Evolutionary conservation across 2,329 filamentous ascomycete genomes (phyloP).

Genomic region (Colletotrichum liriopes): DNA sequence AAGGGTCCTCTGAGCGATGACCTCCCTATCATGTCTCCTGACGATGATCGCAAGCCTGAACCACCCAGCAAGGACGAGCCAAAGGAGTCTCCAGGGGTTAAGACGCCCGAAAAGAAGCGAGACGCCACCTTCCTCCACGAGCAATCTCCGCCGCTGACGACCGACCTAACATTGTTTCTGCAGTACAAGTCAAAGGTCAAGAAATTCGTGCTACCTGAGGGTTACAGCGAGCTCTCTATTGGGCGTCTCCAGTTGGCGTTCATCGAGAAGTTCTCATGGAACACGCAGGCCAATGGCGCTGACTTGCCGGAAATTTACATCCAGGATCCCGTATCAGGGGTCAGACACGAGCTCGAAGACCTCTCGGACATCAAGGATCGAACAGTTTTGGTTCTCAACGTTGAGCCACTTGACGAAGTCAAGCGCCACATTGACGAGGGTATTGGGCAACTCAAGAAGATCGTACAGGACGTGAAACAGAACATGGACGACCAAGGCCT

Average conservation of each 20-base stretch:
- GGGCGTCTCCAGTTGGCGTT: slow-evolving; percentile 94
- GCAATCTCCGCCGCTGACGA: slow-evolving; percentile 78
- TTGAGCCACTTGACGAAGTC: slow-evolving; percentile 94
- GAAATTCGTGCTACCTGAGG: slow-evolving; percentile 91
- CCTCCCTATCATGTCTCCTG: slow-evolving; percentile 54
- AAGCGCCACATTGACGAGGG: slow-evolving; percentile 97
- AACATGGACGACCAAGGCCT: slow-evolving; percentile 87
- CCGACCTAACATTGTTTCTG: slow-evolving; percentile 93
- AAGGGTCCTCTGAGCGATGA: slow-evolving; percentile 70
- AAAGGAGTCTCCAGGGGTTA: slow-evolving; percentile 48
- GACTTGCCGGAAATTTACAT: slow-evolving; percentile 98
- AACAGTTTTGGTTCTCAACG: slow-evolving; percentile 93
- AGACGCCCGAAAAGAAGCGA: slow-evolving; percentile 61
- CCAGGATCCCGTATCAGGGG: slow-evolving; percentile 93
- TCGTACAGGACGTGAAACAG: slow-evolving; percentile 90
- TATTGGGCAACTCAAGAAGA: slow-evolving; percentile 81
- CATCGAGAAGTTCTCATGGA: slow-evolving; percentile 99
- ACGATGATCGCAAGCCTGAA: slow-evolving; percentile 47
- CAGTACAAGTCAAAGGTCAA: slow-evolving; percentile 98
- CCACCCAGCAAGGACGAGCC: slow-evolving; percentile 43
- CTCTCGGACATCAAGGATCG: slow-evolving; percentile 94
- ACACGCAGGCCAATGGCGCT: slow-evolving; percentile 92
- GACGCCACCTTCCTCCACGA: slow-evolving; percentile 71
- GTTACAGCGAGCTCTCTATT: slow-evolving; percentile 86
- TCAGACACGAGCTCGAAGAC: slow-evolving; percentile 97